These are phyloP conservation scores for Auriscalpium microsporum DNA, from an alignment of 768 basidiomycete species.

Conservation along the genomic window DNA sequence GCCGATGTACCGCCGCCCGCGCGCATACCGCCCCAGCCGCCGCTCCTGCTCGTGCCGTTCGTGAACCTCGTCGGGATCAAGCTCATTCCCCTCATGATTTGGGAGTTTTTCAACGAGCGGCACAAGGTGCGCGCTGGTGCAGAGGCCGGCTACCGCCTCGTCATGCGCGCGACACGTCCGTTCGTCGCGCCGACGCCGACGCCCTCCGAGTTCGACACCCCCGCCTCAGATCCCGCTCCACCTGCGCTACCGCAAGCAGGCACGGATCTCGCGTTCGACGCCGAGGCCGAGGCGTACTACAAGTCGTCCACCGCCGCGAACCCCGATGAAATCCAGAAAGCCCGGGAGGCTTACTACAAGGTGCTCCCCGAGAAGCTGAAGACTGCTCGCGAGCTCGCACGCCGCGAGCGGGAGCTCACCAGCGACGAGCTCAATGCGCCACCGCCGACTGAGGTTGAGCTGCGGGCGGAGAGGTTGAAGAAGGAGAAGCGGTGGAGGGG, in stretches of 20 bases:
- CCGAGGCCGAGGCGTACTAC: conserved; percentile 57
- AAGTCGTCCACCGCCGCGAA: conserved; percentile 49
- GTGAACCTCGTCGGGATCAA: conserved; percentile 71
- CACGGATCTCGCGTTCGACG: conserved; percentile 69
- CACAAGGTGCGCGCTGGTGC: conserved; percentile 72
- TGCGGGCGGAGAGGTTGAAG: conserved; percentile 79
- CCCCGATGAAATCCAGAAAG: conserved; percentile 52
- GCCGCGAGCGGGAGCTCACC: conserved; percentile 73
- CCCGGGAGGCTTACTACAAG: conserved; percentile 71
- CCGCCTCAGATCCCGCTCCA: conserved; percentile 12
- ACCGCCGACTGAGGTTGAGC: conserved; percentile 81
- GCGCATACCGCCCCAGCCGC: conserved; percentile 63
- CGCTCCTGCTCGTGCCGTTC: conserved; percentile 70
- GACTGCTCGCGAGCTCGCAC: conserved; percentile 66
- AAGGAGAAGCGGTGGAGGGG: conserved; percentile 84
- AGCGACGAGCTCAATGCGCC: conserved; percentile 73
- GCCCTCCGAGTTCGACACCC: conserved; percentile 18
- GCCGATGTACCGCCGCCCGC: conserved; percentile 41
- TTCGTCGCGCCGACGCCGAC: conserved; percentile 33
- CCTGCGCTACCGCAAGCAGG: conserved; percentile 14
- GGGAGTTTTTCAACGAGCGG: conserved; percentile 88
- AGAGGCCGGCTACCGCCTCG: conserved; percentile 70
- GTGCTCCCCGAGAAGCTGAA: conserved; percentile 56
- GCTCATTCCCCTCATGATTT: conserved; percentile 83
- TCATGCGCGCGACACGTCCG: conserved; percentile 54